phyloP scores from a whole-genome alignment of 2,329 filamentous ascomycete genomes.

The Neoscytalidium dimidiatum region DNA sequence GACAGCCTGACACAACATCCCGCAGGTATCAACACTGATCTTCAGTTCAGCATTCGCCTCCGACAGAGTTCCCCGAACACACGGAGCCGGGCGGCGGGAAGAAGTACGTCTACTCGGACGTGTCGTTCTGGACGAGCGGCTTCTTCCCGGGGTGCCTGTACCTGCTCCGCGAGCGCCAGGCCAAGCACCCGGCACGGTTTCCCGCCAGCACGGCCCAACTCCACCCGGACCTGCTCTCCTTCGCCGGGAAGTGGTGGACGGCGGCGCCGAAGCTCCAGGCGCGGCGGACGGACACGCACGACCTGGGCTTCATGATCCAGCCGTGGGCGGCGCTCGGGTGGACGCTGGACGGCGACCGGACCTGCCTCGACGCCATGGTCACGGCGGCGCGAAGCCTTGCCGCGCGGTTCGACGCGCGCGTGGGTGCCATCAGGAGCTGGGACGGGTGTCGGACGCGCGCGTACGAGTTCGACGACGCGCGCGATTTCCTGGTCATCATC shows the following conservation, averaged over 20 bases:
- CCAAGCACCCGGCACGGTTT: conserved; percentile 28
- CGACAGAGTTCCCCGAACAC: conserved; percentile 39
- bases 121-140: conserved; percentile 51
- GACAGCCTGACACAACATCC: rapidly evolving
- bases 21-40: not conserved
- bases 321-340: conserved; percentile 43
- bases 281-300: conserved; percentile 40
- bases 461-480: conserved; percentile 40
- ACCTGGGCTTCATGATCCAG: conserved; percentile 48
- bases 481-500: conserved; percentile 46
- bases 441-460: conserved; percentile 45
- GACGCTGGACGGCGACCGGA: conserved; percentile 42
- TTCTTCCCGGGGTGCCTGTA: conserved; percentile 52
- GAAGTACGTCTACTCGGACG: conserved; percentile 43
- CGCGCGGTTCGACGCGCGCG: conserved; percentile 36
- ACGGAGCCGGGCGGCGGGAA: conserved; percentile 38
- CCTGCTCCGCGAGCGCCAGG: conserved; percentile 40
- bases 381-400: conserved; percentile 41
- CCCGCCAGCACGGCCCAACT: conserved; percentile 17
- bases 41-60: not conserved
- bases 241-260: conserved; percentile 48
- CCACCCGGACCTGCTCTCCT: conserved; percentile 20
- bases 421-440: conserved; percentile 46
- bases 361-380: conserved; percentile 38
- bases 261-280: conserved; percentile 40